A percentile compares a stretch with the other conserved stretches of the same genome.
These are phyloP conservation scores for Coniochaeta ligniaria DNA, from an alignment of 2,329 filamentous ascomycete genomes.

Conservation along the genomic window DNA sequence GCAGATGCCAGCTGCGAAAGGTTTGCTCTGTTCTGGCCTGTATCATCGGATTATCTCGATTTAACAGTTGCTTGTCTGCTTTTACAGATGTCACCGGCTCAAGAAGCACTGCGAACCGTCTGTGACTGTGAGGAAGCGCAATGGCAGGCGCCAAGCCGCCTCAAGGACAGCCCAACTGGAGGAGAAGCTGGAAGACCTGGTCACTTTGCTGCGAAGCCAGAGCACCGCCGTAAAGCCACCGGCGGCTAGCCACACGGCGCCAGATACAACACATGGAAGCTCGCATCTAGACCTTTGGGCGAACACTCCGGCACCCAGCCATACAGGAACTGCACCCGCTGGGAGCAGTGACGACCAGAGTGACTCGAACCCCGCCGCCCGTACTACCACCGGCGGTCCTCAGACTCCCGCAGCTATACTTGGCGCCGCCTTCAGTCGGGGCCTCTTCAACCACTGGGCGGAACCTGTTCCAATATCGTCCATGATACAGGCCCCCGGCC, in stretches of 20 bases:
- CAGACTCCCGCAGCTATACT: neutral
- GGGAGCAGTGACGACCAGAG: neutral
- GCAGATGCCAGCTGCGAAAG: slow-evolving; percentile 22
- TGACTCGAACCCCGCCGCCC: neutral
- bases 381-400: neutral
- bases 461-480: slow-evolving; percentile 7
- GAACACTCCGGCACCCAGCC: neutral
- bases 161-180: slow-evolving; percentile 37
- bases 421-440: neutral
- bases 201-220: slow-evolving; percentile 31
- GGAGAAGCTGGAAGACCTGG: slow-evolving; percentile 41
- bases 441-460: neutral
- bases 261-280: slow-evolving; percentile 8
- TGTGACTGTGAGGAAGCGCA: slow-evolving; percentile 27
- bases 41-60: neutral
- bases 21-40: slow-evolving; percentile 11
- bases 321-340: neutral
- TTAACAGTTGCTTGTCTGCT: neutral
- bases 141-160: slow-evolving; percentile 20
- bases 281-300: slow-evolving; percentile 1
- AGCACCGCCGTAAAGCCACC: neutral
- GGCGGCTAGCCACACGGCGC: slow-evolving; percentile 12
- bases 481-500: slow-evolving; percentile 8
- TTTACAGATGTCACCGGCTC: slow-evolving; percentile 28
- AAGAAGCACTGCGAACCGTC: slow-evolving; percentile 40